Base-by-base conservation (phyloP, 306 rosid genomes). In the Cucurbita pepo region DNA sequence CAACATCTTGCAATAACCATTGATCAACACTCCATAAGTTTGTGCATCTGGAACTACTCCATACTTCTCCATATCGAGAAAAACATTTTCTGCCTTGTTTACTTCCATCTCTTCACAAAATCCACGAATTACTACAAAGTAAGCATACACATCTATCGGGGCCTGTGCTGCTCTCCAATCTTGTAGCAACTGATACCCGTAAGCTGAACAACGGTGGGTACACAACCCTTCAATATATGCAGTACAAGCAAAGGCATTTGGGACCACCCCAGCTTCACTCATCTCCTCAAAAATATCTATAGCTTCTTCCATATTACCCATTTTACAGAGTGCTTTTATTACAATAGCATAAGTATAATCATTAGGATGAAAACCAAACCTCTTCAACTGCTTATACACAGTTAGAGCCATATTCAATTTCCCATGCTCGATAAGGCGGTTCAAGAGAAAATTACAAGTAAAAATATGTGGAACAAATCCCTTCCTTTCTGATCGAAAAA, bases 181-280 rank as follows among this genome's bases (percentile, higher is more conserved):
- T 74, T 73, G 86, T 36, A 93, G 86, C 43, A 87, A 71, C 75
- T 76, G 67, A 77, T 84, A 90, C 72, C 91, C 98, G 77, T 59
- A 58, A 82, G 69, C 85, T 13, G 98, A 72, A 60, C 60, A 56
- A 40, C 51, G 70, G 75, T 76, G 81, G 76, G 65, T 79, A 66
- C 98, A 93, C 58, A 93, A 77, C 72, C 96, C 98, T 80, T 87
- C 88, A 73, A 93, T 84, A 73, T 74, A 87, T 19, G 86, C 64
- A 15, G 84, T 54, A 69, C 77, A 83, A 57, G 93, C 90, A 78
- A 80, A 88, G 8, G 88, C 78, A 62, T 53, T 30, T 10, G 88
- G 83, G 38, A 58, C 62, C 43, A 90, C 73, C 63, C 91, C 86
- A n/a, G 81, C 82, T 73, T 75, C 69, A 73, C 84, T 82, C 96